phyloP scores from a whole-genome alignment of 2,329 filamentous ascomycete genomes.

The Trichoderma sp. region DNA sequence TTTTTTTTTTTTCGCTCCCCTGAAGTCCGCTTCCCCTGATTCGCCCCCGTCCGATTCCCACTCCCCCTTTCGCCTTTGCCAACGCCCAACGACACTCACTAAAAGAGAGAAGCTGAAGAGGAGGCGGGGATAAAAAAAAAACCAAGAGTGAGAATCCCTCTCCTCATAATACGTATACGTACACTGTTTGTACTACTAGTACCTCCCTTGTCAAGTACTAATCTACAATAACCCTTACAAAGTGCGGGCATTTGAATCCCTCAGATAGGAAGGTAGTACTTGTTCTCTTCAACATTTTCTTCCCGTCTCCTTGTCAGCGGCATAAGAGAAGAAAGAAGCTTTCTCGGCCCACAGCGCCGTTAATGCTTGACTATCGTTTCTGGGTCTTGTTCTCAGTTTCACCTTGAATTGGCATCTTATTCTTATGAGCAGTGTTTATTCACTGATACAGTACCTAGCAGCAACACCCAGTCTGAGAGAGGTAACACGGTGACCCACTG shows the following conservation, averaged over 20 bases:
- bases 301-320: neutral
- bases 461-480: neutral
- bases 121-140: neutral
- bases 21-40: neutral
- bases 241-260: neutral
- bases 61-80: neutral
- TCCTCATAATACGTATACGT: neutral
- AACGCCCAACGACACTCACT: neutral
- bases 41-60: neutral
- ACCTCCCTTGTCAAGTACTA: neutral
- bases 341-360: neutral
- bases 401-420: neutral
- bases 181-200: neutral
- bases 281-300: too few relatives aligned
- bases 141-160: neutral
- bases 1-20: neutral
- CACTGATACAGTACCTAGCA: neutral
- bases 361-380: neutral
- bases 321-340: slow-evolving; percentile 1
- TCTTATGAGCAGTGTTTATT: neutral
- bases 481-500: neutral
- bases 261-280: neutral
- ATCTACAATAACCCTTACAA: neutral
- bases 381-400: neutral
- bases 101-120: neutral